Base-by-base conservation (phyloP, 371 early-diverging fungal genomes). In the Funneliformis caledonium region DNA sequence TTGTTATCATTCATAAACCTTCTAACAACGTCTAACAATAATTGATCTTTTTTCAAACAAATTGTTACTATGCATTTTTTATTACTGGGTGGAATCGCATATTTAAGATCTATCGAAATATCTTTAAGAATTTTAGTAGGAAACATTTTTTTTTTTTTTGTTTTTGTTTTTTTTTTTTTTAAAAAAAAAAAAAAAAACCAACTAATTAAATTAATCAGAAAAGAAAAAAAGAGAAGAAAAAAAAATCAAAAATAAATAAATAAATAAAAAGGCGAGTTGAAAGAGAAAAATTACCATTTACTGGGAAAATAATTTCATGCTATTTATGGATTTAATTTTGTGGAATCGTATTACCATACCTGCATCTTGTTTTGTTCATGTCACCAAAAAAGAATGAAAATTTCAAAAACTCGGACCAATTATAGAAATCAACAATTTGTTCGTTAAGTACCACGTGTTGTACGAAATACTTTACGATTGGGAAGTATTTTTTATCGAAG, bases 1-100 rank as follows among this genome's bases (percentile, higher is more conserved):
- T 82, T 78, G 45, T 89, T 82, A 52, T 83, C 81, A 22, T 84
- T 80, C 67, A 87, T 82, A 14, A 85, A 72, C 61, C 89, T 84
- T 8, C 85, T 75, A 43, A 87, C 83, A 60, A 83, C 82, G 79
- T 89, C 90, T 64, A 85, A 81, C 2, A 89, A 68, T n/a, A 88
- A 82, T 45, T 88, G 86, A 6, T 84, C 89, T 67, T 87, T 82
- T 19, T 83, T 76, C 9, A 89, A 70, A 3, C 26, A n/a, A 52
- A 77, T 42, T 37, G 81, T 75, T n/a, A 56, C 43, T 42, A n/a
- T 43, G 47, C 19, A 9, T 26, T 80, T 14, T 33, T 19, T 48
- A 60, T 67, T 68, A 45, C 43, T 79, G 5, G 81, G 80, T 12
- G 78, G 62, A 33, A 81, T 43, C 8, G 67, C 67, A 19, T 68